Percentiles rank a stretch among this genome's conserved stretches.
Evolutionary conservation across 768 basidiomycete genomes (phyloP).

Genomic region (Panaeolus papilionaceus): DNA sequence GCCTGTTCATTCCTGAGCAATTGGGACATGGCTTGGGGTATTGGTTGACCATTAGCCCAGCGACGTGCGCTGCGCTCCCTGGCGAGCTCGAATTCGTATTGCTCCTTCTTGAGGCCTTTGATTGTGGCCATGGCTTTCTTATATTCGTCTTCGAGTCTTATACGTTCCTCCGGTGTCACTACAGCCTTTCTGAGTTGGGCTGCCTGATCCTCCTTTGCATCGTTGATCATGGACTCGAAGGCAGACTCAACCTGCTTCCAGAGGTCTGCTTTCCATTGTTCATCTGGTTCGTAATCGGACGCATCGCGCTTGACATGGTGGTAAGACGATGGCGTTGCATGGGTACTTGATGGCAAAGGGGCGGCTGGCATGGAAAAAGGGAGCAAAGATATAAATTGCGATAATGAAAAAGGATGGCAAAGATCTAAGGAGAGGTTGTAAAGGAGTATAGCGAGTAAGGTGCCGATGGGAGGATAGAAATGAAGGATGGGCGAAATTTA

Average conservation of each 20-base stretch:
- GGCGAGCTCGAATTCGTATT: constrained; percentile 49
- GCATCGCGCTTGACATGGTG: constrained; percentile 30
- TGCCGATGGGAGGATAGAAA: constrained; percentile 11
- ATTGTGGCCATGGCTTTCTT: constrained; percentile 49
- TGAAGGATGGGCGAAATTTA: constrained; percentile 14
- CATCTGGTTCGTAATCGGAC: constrained; percentile 56
- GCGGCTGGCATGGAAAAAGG: constrained; percentile 43
- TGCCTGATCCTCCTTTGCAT: constrained; percentile 65
- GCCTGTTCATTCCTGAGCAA: constrained; percentile 43
- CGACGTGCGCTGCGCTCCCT: constrained; percentile 57
- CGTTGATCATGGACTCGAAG: constrained; percentile 53
- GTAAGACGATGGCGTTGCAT: constrained; percentile 33
- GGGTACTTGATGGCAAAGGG: constrained; percentile 25
- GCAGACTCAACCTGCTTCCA: constrained; percentile 55
- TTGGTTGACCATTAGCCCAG: constrained; percentile 48
- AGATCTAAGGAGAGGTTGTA: constrained; percentile 6
- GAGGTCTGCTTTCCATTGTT: constrained; percentile 57
- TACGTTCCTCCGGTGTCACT: constrained; percentile 36
- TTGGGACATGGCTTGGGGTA: constrained; percentile 35
- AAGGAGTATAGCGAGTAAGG: constrained; percentile 3
- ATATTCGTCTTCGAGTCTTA: constrained; percentile 46
- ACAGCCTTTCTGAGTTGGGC: constrained; percentile 53
- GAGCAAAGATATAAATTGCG: constrained; percentile 19
- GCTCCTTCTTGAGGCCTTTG: constrained; percentile 49
- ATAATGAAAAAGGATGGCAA: constrained; percentile 19